Evolutionary conservation across 805 yeast genomes (phyloP).

Genomic region (Scheffersomyces amazonensis): DNA sequence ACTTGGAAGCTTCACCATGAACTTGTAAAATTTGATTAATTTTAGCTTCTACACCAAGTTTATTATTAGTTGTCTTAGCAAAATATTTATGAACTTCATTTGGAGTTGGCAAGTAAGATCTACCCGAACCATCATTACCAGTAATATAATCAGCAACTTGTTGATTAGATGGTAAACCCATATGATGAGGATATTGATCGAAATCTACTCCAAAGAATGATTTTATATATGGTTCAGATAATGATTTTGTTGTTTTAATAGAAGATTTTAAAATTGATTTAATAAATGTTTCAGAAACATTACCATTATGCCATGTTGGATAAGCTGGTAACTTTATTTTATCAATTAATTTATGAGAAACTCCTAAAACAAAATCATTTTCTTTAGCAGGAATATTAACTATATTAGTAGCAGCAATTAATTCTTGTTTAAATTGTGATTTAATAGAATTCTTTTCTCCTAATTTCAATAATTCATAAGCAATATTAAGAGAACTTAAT

Average conservation of each 20-base stretch:
- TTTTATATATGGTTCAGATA: constrained; percentile 36
- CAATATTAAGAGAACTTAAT: constrained; percentile 73
- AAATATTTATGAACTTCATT: constrained; percentile 68
- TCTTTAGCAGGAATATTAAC: constrained; percentile 54
- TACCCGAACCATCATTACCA: constrained; percentile 64
- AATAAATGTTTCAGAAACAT: constrained; percentile 15
- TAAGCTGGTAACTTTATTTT: constrained; percentile 52
- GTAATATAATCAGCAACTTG: constrained; percentile 65
- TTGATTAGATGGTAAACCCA: constrained; percentile 76
- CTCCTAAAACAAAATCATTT: constrained; percentile 66
- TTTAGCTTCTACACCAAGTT: constrained; percentile 61
- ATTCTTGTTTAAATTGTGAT: constrained; percentile 69
- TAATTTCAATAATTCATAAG: constrained; percentile 62
- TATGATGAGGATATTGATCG: constrained; percentile 54
- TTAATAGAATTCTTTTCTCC: constrained; percentile 58
- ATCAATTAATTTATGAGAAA: constrained; percentile 58
- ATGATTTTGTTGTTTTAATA: constrained; percentile 16
- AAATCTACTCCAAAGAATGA: constrained; percentile 38
- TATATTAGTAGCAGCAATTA: constrained; percentile 67
- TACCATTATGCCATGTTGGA: constrained; percentile 24
- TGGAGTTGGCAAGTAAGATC: constrained; percentile 67
- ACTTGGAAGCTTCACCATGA: constrained; percentile 44
- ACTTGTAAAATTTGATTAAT: constrained; percentile 57
- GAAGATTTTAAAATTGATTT: constrained; percentile 17
- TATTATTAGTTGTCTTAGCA: constrained; percentile 43